phyloP scores from a whole-genome alignment of 805 yeast genomes.

The Kluyveromyces wickerhamii region DNA sequence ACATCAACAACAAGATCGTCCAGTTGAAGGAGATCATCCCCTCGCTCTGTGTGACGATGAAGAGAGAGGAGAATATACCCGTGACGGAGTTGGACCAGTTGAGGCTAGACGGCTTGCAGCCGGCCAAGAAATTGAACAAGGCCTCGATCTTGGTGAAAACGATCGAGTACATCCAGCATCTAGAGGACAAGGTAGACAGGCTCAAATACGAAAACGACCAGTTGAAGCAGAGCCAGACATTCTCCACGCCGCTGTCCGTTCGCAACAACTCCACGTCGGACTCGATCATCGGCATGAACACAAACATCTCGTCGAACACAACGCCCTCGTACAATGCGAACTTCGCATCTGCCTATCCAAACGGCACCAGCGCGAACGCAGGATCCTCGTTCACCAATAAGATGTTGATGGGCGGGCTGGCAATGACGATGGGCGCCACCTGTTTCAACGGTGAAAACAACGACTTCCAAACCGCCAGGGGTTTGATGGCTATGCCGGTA shows the following conservation, averaged over 20 bases:
- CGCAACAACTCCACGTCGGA: conserved; percentile 16
- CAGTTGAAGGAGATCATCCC: conserved; percentile 62
- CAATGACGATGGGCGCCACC: conserved; percentile 56
- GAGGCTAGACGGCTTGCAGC: conserved; percentile 62
- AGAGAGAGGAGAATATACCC: conserved; percentile 39
- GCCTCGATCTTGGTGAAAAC: conserved; percentile 72
- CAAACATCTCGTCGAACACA: conserved; percentile 4
- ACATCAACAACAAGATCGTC: conserved; percentile 59
- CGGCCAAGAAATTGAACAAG: conserved; percentile 69
- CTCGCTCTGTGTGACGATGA: conserved; percentile 42
- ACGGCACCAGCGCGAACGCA: conserved; percentile 5
- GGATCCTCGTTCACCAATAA: conserved; percentile 33
- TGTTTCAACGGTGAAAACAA: conserved; percentile 41
- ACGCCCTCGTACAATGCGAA: conserved; percentile 5
- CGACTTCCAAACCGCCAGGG: conserved; percentile 34
- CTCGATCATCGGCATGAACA: conserved; percentile 7
- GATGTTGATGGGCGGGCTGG: conserved; percentile 54
- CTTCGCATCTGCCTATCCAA: conserved; percentile 6
- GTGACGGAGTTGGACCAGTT: conserved; percentile 50
- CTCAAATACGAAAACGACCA: conserved; percentile 42
- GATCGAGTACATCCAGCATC: conserved; percentile 67
- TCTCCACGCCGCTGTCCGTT: conserved; percentile 16
- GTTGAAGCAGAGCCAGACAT: conserved; percentile 20
- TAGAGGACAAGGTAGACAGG: conserved; percentile 51
- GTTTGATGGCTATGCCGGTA: conserved; percentile 43